phyloP scores from a whole-genome alignment of 345 rosid species.

The Laguncularia racemosa region DNA sequence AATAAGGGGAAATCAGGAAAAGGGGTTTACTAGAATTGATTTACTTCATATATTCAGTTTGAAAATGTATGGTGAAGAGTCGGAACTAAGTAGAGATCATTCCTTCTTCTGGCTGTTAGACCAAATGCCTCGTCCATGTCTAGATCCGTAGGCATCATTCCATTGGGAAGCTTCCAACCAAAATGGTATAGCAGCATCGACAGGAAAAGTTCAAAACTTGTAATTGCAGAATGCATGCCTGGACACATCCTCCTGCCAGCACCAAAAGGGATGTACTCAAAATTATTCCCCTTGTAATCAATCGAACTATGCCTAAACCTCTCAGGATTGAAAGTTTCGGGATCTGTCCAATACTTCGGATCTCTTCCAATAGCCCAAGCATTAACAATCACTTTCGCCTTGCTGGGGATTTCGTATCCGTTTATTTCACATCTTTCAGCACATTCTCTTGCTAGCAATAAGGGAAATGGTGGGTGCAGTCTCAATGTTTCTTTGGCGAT shows the following conservation, averaged over 20 bases:
- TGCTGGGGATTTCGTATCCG: conserved; percentile 18
- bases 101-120: not conserved
- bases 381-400: conserved; percentile 16
- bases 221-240: conserved; percentile 7
- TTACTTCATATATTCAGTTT: no score
- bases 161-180: conserved; percentile 13
- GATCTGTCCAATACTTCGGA: conserved; percentile 12
- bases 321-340: conserved; percentile 13
- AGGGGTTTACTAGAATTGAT: not conserved
- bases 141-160: conserved; percentile 7
- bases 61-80: not conserved
- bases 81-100: conserved; percentile 5
- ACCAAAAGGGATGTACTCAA: conserved; percentile 16
- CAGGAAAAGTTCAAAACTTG: conserved; percentile 7
- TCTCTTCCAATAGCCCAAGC: conserved; percentile 19
- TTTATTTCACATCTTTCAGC: conserved; percentile 10
- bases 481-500: conserved; percentile 23
- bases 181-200: conserved; percentile 14
- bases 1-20: not conserved
- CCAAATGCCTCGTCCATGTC: conserved; percentile 8
- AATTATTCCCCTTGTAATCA: conserved; percentile 15
- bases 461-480: conserved; percentile 15
- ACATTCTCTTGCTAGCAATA: conserved; percentile 15
- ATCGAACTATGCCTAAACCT: conserved; percentile 11
- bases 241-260: conserved; percentile 20